phyloP scores from a whole-genome alignment of 805 yeast genomes.

The Candida maris region DNA sequence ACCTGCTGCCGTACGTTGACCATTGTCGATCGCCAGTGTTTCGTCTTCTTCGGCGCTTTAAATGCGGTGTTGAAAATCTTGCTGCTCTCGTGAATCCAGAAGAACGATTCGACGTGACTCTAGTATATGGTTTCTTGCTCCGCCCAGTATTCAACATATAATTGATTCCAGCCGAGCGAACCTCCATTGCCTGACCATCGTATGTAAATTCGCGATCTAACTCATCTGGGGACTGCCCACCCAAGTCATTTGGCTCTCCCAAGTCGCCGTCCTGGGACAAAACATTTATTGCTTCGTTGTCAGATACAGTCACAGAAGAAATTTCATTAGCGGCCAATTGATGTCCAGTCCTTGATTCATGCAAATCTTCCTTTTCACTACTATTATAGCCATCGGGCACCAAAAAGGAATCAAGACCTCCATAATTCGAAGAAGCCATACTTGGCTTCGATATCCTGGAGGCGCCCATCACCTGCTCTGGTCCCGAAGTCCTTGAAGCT shows the following conservation, averaged over 20 bases:
- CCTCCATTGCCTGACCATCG: slow-evolving; percentile 27
- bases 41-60: too few relatives aligned
- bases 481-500: not conserved
- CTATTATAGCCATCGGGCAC: slow-evolving; percentile 10
- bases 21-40: too few relatives aligned
- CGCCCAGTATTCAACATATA: slow-evolving; percentile 22
- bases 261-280: not conserved
- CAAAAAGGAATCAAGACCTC: slow-evolving; percentile 11
- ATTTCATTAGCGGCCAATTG: not conserved
- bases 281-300: slow-evolving; percentile 1
- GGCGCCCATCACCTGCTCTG: not conserved
- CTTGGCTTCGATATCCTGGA: slow-evolving; percentile 18
- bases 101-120: too few relatives aligned
- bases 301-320: not conserved
- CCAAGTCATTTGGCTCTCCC: slow-evolving; percentile 2
- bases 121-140: too few relatives aligned
- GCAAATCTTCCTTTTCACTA: too few relatives aligned
- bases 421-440: slow-evolving; percentile 1
- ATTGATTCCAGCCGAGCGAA: slow-evolving; percentile 23
- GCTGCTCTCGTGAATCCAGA: too few relatives aligned
- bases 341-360: too few relatives aligned
- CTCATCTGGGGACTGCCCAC: not conserved
- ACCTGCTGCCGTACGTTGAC: too few relatives aligned
- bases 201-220: not conserved
- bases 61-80: too few relatives aligned